A percentile compares a stretch with the other conserved stretches of the same genome.
These are phyloP conservation scores for Phytophthora hibernalis DNA, from an alignment of 352 stramenopile species.

Conservation along the genomic window DNA sequence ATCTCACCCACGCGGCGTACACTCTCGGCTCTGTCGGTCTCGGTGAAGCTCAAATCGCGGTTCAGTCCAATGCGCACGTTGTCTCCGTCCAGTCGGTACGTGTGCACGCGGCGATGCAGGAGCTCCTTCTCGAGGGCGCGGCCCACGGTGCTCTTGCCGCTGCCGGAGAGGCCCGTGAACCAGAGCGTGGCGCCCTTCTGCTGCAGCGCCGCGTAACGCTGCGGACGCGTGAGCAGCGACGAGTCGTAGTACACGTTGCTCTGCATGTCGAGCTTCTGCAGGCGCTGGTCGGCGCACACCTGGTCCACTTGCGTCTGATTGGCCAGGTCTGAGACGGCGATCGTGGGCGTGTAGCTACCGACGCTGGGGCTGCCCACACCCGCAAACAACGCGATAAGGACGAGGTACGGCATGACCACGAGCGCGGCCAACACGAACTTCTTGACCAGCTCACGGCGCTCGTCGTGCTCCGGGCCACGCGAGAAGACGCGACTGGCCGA, in stretches of 20 bases:
- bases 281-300: conserved; percentile 63
- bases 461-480: conserved; percentile 51
- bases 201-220: conserved; percentile 76
- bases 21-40: conserved; percentile 95
- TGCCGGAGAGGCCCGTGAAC: conserved; percentile 98
- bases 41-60: conserved; percentile 96
- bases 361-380: conserved; percentile 32
- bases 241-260: conserved; percentile 89
- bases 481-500: conserved; percentile 52
- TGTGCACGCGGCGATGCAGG: conserved; percentile 94
- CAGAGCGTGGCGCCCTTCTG: conserved; percentile 98
- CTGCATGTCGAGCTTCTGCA: conserved; percentile 74
- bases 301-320: conserved; percentile 47
- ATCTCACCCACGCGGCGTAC: conserved; percentile 98
- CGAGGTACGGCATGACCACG: conserved; percentile 66
- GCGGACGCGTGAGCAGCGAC: conserved; percentile 66
- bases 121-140: conserved; percentile 96
- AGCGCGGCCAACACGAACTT: conserved; percentile 60
- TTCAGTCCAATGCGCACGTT: conserved; percentile 99
- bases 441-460: conserved; percentile 57
- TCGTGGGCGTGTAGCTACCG: neutral
- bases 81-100: conserved; percentile 98
- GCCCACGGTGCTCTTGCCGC: conserved; percentile 98
- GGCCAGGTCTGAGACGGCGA: conserved; percentile 18
- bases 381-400: conserved; percentile 63